Evolutionary conservation across 208 protist genomes (phyloP).

Genomic region (Wallacemonas rigidus): DNA sequence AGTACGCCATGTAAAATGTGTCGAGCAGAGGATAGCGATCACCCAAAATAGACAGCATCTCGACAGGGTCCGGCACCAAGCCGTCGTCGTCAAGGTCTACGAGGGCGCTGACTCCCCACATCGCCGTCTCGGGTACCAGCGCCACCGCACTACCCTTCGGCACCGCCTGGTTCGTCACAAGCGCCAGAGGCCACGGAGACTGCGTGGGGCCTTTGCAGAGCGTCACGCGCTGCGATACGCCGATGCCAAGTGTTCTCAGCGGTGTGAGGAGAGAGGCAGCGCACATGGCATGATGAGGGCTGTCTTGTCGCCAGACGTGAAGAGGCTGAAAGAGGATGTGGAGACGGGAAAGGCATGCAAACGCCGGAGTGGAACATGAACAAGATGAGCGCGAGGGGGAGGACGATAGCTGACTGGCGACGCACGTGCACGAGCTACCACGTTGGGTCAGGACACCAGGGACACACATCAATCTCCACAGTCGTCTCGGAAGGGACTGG

Average conservation of each 20-base stretch:
- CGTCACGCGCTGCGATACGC: conserved; percentile 23
- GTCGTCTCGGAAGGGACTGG: too few species aligned
- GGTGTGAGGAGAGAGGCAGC: conserved; percentile 15
- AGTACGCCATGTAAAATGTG: conserved; percentile 25
- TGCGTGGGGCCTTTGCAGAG: background rate
- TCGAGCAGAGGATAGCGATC: conserved; percentile 4
- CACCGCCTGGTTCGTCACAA: conserved; percentile 12
- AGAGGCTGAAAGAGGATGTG: background rate
- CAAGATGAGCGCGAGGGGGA: too few species aligned
- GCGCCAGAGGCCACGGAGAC: background rate
- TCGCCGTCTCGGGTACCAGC: conserved; percentile 26
- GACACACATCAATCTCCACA: too few species aligned
- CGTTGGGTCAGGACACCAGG: too few species aligned
- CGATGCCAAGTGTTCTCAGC: conserved; percentile 30
- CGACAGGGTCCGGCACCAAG: conserved; percentile 33
- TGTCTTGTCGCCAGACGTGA: background rate
- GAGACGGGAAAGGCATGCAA: background rate
- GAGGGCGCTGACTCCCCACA: conserved; percentile 29
- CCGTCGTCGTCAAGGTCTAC: conserved; percentile 38
- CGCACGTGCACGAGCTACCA: too few species aligned
- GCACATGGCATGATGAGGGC: background rate
- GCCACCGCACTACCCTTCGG: conserved; percentile 17
- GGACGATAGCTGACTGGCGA: too few species aligned
- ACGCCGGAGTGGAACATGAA: background rate
- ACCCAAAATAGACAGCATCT: conserved; percentile 31